phyloP scores from a whole-genome alignment of 352 stramenopile genomes.

The Pythium vanterpoolii region DNA sequence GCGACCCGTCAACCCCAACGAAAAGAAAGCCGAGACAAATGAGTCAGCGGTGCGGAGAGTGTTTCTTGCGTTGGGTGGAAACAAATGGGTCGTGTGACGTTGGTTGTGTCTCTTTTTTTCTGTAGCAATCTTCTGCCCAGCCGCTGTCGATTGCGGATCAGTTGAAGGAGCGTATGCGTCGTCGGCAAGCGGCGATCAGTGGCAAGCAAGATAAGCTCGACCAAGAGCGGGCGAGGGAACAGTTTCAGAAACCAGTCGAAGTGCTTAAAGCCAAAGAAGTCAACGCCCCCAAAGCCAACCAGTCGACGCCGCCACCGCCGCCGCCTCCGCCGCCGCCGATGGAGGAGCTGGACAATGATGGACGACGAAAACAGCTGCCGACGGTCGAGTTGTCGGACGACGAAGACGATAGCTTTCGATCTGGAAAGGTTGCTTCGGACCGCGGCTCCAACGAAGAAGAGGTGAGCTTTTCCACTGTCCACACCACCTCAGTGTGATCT shows the following conservation, averaged over 20 bases:
- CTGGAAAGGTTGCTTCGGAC: too few relatives aligned
- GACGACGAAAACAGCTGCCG: constrained; percentile 43
- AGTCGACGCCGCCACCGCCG: constrained; percentile 37
- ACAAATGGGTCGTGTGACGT: not conserved
- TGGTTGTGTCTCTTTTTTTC: not conserved
- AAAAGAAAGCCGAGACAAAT: constrained; percentile 7
- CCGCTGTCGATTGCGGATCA: constrained; percentile 76
- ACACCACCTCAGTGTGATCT: too few relatives aligned
- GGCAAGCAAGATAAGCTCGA: constrained; percentile 83
- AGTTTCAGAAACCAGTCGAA: constrained; percentile 61
- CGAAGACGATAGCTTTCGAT: constrained; percentile 63
- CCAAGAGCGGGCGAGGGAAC: constrained; percentile 70
- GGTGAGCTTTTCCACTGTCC: too few relatives aligned
- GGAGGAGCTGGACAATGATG: constrained; percentile 12
- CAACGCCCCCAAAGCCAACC: constrained; percentile 27
- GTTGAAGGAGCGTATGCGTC: constrained; percentile 79
- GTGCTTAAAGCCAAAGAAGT: constrained; percentile 83
- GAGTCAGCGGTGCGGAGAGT: constrained; percentile 4
- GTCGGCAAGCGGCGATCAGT: constrained; percentile 73
- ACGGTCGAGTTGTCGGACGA: constrained; percentile 84
- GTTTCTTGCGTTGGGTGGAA: not conserved
- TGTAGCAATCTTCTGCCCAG: constrained; percentile 31
- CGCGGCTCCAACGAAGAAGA: constrained; percentile 71
- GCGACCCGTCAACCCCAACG: constrained; percentile 20
- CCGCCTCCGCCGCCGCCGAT: constrained; percentile 26